Conservation (phyloP, 1,284 basidiomycete species). For the Malassezia nana region DNA sequence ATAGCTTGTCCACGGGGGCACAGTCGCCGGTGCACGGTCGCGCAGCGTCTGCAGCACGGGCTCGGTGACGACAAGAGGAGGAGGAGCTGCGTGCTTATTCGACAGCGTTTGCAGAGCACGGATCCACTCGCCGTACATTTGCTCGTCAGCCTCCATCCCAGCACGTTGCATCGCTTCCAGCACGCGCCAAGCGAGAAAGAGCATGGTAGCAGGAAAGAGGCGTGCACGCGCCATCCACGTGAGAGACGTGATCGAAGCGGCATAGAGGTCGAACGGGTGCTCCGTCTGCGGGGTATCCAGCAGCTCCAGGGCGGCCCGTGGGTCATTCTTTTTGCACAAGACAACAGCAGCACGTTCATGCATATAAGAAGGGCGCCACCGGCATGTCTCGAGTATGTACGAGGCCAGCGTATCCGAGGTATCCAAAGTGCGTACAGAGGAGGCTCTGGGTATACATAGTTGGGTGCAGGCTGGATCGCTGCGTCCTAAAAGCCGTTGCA, state of each 20-base stretch:
- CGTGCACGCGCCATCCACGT: slow-evolving; percentile 9
- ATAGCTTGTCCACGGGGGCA: background rate
- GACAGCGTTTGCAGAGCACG: background rate
- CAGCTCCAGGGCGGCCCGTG: background rate
- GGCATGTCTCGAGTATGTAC: background rate
- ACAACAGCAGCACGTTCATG: slow-evolving; percentile 7
- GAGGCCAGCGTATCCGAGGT: background rate
- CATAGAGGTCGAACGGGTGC: slow-evolving; percentile 13
- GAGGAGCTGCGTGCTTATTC: background rate
- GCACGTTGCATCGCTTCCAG: background rate
- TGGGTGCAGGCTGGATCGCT: background rate
- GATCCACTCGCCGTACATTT: slow-evolving; percentile 16
- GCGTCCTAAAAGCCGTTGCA: background rate
- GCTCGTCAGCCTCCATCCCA: slow-evolving; percentile 10
- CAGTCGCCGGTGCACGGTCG: background rate
- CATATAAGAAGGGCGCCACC: slow-evolving; percentile 1
- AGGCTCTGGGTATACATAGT: background rate
- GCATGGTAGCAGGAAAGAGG: background rate
- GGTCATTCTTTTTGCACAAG: slow-evolving; percentile 2
- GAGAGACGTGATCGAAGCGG: slow-evolving; percentile 8
- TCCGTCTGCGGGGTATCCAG: background rate
- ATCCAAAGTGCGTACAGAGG: background rate
- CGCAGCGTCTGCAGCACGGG: background rate
- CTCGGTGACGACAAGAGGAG: background rate
- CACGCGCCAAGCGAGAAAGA: background rate